Evolutionary conservation across 192 early-diverging fungal species (phyloP), one percentile per base, ranked within the genome.

Genomic region (Allomyces arbusculus): DNA sequence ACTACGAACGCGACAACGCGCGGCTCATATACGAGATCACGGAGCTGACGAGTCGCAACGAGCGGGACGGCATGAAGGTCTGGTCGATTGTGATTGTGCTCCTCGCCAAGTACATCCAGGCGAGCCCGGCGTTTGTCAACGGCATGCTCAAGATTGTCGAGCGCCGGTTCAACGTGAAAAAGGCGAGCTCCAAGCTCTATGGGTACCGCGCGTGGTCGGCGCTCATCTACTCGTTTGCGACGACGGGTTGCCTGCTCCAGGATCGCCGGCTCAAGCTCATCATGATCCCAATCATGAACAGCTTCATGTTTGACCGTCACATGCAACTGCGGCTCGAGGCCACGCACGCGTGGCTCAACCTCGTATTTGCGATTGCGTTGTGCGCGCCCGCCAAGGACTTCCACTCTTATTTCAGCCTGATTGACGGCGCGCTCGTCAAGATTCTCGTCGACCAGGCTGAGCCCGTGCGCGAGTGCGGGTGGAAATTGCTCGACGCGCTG

Each of bases 101-200:
- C 16, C 20, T 20, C 50, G 50, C 50, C 50, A 14, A 58, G 3
- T n/a, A 58, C 16, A 14, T 58, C 3, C 50, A n/a, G 16, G 50
- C 12, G 20, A n/a, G 16, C 50, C 50, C 50, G 12, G 50, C 50
- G 50, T 58, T 58, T n/a, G 20, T 58, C 50, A 58, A 58, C 50
- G 50, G 50, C 50, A 58, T 58, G 50, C 50, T 58, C 50, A 58
- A 58, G 50, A 58, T 58, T 58, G 50, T 58, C 50, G 50, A 58
- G 50, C 50, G 50, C 50, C 20, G 20, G 16, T 58, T 58, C 50
- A 58, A 58, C 12, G 16, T 58, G 20, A 58, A 58, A 6, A 58
- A 58, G 50, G 50, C 50, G 20, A 20, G 16, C 50, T 20, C 50
- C 20, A 58, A 58, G 50, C 50, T 58, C 50, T 58, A 20, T 6